Evolutionary conservation across 331 rosid species (phyloP), one percentile per base, ranked within the genome.

Genomic region (Spiraea crenata): DNA sequence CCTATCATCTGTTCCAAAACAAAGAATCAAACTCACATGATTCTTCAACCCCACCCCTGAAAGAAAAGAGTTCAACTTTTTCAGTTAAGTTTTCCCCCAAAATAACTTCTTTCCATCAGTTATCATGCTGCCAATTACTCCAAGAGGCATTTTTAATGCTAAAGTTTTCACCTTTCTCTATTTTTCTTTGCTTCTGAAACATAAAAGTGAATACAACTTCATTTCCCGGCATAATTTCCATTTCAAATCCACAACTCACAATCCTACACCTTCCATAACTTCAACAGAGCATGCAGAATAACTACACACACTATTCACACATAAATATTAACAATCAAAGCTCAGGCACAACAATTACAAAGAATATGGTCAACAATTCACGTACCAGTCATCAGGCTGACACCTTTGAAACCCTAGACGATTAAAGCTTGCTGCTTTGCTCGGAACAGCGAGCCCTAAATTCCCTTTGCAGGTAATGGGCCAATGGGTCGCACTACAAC

Each of bases 1-100:
- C 54, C 54, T 12, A 13, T 5, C 54, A 49, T 19, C 31, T 25
- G 17, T 52, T 68, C 61, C 54, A 71, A 59, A 39, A 67, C 63
- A 38, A 39, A 70, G 48, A 68, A 62, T 55, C 37, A 57, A 57
- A 44, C 8, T 17, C 34, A 40, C n/a, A 47, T 42, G 20, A 55
- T 20, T 35, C 31, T 7, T 20, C 19, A 55, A 10, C 52, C 16
- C 9, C 16, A 10, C 20, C 35, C 66, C 48, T 5, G 34, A 67
- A 16, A 34, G 20, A 3, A 20, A 25, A 44, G 15, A 9, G 25
- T 38, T 9, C 11, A 39, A n/a, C 16, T 14, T 47, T 37, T 52
- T 42, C 31, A 50, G 16, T 47, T 31, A 46, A 15, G 8, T 59
- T 14, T 52, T 47, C 46, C 34, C 57, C 57, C 3, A 4, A 10